A percentile compares a stretch with the other conserved stretches of the same genome.
Conservation (phyloP, 805 yeast species). For the Sugiyamaella marilandica region DNA sequence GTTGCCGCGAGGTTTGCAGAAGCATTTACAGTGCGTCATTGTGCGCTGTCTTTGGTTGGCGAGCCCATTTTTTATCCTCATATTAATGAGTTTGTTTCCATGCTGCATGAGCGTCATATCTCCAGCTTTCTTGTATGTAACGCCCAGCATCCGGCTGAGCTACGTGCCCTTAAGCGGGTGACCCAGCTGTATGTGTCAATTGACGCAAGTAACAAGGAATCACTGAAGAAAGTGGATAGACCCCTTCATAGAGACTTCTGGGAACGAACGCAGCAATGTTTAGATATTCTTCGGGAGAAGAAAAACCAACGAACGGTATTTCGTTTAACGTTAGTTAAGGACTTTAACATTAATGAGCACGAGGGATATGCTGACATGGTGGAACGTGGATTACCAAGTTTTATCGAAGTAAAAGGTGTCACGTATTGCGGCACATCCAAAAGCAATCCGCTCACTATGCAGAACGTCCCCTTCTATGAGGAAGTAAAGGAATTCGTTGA, state of each 20-base stretch:
- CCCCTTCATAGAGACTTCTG: constrained; percentile 88
- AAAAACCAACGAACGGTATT: constrained; percentile 85
- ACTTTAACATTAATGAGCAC: constrained; percentile 80
- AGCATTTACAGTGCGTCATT: constrained; percentile 83
- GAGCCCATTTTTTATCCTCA: constrained; percentile 94
- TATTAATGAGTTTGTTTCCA: constrained; percentile 74
- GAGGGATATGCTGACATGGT: constrained; percentile 84
- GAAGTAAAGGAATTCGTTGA: constrained; percentile 78
- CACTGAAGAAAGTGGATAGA: constrained; percentile 77
- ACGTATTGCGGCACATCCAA: constrained; percentile 92
- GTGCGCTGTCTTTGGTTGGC: constrained; percentile 90
- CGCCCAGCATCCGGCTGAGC: constrained; percentile 91
- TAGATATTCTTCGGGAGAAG: constrained; percentile 74
- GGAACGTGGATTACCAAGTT: constrained; percentile 73
- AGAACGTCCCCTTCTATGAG: constrained; percentile 89
- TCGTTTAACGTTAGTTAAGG: constrained; percentile 85
- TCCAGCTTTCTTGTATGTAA: constrained; percentile 89
- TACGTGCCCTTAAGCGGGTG: constrained; percentile 63
- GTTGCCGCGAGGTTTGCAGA: constrained; percentile 85
- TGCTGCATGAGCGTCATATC: constrained; percentile 75
- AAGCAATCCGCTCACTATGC: constrained; percentile 90
- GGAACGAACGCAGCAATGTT: constrained; percentile 79
- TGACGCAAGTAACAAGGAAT: constrained; percentile 84
- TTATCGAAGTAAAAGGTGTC: constrained; percentile 91
- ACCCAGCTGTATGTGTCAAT: constrained; percentile 90